These are phyloP conservation scores for Aspergillus incahuasiensis DNA, from an alignment of 495 filamentous ascomycete genomes.

Conservation along the genomic window DNA sequence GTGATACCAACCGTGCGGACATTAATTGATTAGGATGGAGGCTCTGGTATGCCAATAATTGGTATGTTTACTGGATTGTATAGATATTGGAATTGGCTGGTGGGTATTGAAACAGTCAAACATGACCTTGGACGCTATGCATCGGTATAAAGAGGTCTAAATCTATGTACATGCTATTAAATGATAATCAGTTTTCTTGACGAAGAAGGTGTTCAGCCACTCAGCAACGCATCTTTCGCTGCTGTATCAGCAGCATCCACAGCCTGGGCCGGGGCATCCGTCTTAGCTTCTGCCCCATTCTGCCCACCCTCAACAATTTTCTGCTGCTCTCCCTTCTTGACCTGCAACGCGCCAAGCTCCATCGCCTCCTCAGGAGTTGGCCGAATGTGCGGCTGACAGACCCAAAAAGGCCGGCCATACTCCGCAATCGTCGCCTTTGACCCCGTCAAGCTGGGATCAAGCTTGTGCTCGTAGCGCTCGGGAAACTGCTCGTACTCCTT, in stretches of 20 bases:
- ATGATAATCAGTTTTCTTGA: not conserved
- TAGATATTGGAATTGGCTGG: not conserved
- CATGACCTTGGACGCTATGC: constrained; percentile 3
- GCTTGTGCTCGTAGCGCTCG: constrained; percentile 45
- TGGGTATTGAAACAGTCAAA: not conserved
- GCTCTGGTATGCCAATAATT: not conserved
- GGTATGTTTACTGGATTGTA: not conserved
- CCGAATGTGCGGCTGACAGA: constrained; percentile 86
- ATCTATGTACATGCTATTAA: constrained; percentile 5
- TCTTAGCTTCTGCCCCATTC: constrained; percentile 3
- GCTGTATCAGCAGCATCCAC: constrained; percentile 13
- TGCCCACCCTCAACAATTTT: constrained; percentile 20
- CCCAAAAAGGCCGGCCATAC: constrained; percentile 82
- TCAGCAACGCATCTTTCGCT: constrained; percentile 36
- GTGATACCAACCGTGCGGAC: constrained; percentile 11
- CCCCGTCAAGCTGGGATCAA: constrained; percentile 39
- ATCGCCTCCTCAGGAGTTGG: constrained; percentile 86
- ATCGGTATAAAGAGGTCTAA: not conserved
- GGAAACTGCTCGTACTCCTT: constrained; percentile 63
- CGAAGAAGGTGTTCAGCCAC: constrained; percentile 20
- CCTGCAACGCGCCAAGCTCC: constrained; percentile 68
- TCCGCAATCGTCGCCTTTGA: constrained; percentile 63
- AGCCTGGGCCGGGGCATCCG: constrained; percentile 10
- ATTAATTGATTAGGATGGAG: not conserved
- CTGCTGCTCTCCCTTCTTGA: constrained; percentile 51